These are phyloP conservation scores for Russula compacta DNA, from an alignment of 768 basidiomycete species.

Conservation along the genomic window DNA sequence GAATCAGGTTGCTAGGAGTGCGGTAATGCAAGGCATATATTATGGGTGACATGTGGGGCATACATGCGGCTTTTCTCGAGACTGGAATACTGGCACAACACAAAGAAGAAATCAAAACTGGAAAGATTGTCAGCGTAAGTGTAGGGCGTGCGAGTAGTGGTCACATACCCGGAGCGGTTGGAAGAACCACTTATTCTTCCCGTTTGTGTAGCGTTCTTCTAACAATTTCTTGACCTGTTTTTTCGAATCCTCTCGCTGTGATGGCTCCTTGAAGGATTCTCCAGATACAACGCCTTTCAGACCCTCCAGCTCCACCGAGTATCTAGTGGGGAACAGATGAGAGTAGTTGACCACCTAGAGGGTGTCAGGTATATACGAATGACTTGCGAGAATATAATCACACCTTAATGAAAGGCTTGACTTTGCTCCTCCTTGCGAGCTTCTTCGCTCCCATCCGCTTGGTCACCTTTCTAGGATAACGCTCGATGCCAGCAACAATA, in stretches of 20 bases:
- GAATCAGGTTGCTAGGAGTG: not conserved
- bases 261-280: conserved; percentile 97
- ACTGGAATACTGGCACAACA: not conserved
- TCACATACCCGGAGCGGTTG: conserved; percentile 63
- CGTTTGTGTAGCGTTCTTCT: conserved; percentile 87
- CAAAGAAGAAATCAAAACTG: conserved; percentile 30
- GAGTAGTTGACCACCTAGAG: conserved; percentile 89
- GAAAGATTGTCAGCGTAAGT: not conserved
- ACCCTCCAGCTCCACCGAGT: conserved; percentile 91
- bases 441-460: conserved; percentile 97
- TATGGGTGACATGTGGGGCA: conserved; percentile 26
- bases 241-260: conserved; percentile 90
- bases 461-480: conserved; percentile 97
- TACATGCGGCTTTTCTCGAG: conserved; percentile 34
- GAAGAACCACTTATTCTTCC: conserved; percentile 99
- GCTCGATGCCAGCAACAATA: conserved; percentile 95
- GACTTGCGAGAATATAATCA: conserved; percentile 21
- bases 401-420: conserved; percentile 99
- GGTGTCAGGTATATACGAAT: not conserved
- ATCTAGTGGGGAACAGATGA: conserved; percentile 98
- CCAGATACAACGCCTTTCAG: conserved; percentile 77
- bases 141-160: too few species aligned
- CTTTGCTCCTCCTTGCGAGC: conserved; percentile 83
- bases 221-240: conserved; percentile 94
- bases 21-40: conserved; percentile 22